These are phyloP conservation scores for Neolentinus lepideus DNA, from an alignment of 1,284 basidiomycete genomes.

Conservation along the genomic window DNA sequence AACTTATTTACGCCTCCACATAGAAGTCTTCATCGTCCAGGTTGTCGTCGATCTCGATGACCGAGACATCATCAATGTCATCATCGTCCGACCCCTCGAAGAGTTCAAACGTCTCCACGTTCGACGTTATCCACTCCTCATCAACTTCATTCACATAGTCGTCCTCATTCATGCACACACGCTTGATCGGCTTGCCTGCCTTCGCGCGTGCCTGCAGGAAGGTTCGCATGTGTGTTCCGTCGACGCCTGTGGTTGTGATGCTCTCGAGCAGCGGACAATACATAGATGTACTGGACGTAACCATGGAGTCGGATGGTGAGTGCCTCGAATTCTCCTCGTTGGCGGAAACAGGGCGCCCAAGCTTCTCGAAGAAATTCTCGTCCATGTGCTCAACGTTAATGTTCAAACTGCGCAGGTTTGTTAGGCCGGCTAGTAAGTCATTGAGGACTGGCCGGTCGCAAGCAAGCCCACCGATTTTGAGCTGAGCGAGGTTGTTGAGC, in stretches of 20 bases:
- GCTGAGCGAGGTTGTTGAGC: constrained; percentile 33
- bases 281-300: constrained; percentile 9
- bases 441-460: constrained; percentile 27
- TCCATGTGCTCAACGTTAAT: constrained; percentile 31
- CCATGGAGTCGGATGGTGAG: background rate
- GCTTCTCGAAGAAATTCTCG: constrained; percentile 29
- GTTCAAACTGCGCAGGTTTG: constrained; percentile 32
- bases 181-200: constrained; percentile 34
- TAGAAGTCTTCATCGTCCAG: background rate
- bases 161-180: constrained; percentile 35
- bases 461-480: constrained; percentile 42
- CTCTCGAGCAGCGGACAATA: constrained; percentile 33
- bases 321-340: background rate
- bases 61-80: constrained; percentile 4
- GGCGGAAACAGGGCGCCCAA: constrained; percentile 16
- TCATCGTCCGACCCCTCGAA: constrained; percentile 21
- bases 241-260: constrained; percentile 36
- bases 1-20: too few relatives aligned
- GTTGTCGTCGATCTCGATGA: background rate
- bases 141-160: constrained; percentile 29
- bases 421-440: constrained; percentile 35
- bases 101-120: constrained; percentile 39
- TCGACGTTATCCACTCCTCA: constrained; percentile 35
- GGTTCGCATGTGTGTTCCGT: constrained; percentile 29
- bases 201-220: constrained; percentile 36